Evolutionary conservation across 352 stramenopile species (phyloP).

Genomic region (Phytophthora aleatoria): DNA sequence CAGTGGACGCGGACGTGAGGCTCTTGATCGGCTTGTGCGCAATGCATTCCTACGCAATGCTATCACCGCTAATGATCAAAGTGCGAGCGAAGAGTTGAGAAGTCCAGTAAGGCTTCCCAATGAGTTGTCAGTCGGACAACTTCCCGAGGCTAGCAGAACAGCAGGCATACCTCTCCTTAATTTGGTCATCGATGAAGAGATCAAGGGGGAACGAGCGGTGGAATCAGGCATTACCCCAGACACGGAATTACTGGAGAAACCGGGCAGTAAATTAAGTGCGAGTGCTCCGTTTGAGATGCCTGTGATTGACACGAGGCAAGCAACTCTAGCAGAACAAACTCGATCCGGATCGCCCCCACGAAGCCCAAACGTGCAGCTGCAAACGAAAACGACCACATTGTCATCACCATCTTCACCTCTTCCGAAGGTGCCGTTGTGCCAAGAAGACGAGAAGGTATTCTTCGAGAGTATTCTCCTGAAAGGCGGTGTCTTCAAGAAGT

Average conservation of each 20-base stretch:
- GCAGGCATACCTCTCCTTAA: constrained; percentile 1
- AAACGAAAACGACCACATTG: constrained; percentile 7
- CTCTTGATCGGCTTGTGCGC: constrained; percentile 57
- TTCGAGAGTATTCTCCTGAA: constrained; percentile 70
- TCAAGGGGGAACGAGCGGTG: constrained; percentile 1
- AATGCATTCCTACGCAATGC: constrained; percentile 52
- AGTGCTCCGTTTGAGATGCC: constrained; percentile 7
- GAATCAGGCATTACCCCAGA: constrained; percentile 1
- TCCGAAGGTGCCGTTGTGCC: constrained; percentile 8
- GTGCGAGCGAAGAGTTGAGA: background rate
- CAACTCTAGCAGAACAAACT: constrained; percentile 1
- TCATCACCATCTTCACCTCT: constrained; percentile 13
- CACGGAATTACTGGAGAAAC: constrained; percentile 2
- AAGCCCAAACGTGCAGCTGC: constrained; percentile 23
- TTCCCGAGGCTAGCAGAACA: background rate
- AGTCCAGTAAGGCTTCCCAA: background rate
- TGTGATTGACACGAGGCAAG: constrained; percentile 21
- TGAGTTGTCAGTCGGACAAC: background rate
- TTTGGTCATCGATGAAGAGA: constrained; percentile 1
- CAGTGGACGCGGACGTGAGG: constrained; percentile 55
- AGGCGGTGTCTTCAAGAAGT: constrained; percentile 78
- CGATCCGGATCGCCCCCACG: constrained; percentile 1
- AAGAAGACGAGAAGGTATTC: constrained; percentile 51
- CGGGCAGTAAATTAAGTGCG: background rate
- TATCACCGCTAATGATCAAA: constrained; percentile 29